phyloP scores from a whole-genome alignment of 23 red algal genomes.

The Gracilariopsis chorda region DNA sequence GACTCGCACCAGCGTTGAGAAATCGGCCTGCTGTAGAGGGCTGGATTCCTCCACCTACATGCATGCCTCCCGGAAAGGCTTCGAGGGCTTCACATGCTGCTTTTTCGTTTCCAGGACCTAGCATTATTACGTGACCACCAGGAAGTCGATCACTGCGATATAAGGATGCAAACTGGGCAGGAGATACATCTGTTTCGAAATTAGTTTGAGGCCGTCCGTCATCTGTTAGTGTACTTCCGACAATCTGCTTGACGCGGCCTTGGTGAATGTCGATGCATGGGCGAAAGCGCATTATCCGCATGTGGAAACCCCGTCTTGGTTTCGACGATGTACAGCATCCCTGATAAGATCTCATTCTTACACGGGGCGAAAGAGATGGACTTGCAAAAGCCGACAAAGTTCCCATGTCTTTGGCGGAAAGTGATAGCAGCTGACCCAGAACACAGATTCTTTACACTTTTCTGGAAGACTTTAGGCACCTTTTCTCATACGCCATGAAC shows the following conservation, averaged over 20 bases:
- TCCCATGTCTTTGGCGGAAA: too few species aligned
- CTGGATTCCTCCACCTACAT: conserved; percentile 91
- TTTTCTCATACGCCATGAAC: too few species aligned
- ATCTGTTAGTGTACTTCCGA: conserved; percentile 77
- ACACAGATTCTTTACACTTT: too few species aligned
- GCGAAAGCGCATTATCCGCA: conserved; percentile 75
- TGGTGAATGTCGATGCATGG: conserved; percentile 97
- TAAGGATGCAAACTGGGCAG: conserved; percentile 60
- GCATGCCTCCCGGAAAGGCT: conserved; percentile 85
- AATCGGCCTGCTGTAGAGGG: conserved; percentile 57
- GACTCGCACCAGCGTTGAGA: conserved; percentile 79
- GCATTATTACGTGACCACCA: conserved; percentile 96
- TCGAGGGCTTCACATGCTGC: conserved; percentile 68
- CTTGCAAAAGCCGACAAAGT: too few species aligned
- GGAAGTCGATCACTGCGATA: conserved; percentile 74
- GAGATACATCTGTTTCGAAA: conserved; percentile 76
- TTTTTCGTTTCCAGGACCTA: conserved; percentile 80
- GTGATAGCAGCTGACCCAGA: too few species aligned
- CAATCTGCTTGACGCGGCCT: conserved; percentile 92
- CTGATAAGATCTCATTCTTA: too few species aligned
- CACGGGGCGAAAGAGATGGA: too few species aligned
- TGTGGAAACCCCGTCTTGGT: not conserved
- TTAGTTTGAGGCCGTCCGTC: conserved; percentile 45
- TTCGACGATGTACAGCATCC: not conserved
- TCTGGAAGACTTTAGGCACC: too few species aligned